Evolutionary conservation across 306 rosid species (phyloP).

Genomic region (Fragaria nilgerrensis): DNA sequence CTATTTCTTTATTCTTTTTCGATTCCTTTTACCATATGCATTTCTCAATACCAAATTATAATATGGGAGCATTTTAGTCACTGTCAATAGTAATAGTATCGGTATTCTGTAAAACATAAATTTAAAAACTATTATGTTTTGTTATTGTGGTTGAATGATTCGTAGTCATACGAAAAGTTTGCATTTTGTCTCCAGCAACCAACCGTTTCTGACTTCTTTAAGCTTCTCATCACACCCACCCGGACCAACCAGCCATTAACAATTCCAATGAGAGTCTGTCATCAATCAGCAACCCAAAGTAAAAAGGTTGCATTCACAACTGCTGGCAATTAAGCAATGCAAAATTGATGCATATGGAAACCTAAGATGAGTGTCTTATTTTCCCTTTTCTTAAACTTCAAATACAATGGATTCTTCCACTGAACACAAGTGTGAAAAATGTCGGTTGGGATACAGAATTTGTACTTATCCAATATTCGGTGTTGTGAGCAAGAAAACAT

Average conservation of each 20-base stretch:
- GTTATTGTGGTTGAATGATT: background rate
- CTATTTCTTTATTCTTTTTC: background rate
- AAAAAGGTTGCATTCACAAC: background rate
- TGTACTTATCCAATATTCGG: background rate
- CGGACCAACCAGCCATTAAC: background rate
- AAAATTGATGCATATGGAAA: background rate
- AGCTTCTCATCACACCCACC: background rate
- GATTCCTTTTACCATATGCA: background rate
- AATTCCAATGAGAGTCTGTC: background rate
- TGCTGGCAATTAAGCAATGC: background rate
- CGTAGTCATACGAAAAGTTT: background rate
- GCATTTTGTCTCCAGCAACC: background rate
- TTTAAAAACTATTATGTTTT: background rate
- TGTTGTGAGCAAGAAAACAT: background rate
- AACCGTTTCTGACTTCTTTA: background rate
- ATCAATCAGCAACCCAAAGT: background rate
- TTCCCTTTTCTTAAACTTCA: background rate
- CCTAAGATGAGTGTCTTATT: background rate
- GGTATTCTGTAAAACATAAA: background rate
- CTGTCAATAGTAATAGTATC: background rate
- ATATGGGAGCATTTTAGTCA: background rate
- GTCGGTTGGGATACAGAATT: background rate
- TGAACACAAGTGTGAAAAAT: background rate
- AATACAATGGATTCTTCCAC: background rate
- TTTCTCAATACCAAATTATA: background rate